Percentiles rank a stretch among this genome's conserved stretches.
Conservation (phyloP, 441 rosid genomes). For the Cnidoscolus chayamansa region DNA sequence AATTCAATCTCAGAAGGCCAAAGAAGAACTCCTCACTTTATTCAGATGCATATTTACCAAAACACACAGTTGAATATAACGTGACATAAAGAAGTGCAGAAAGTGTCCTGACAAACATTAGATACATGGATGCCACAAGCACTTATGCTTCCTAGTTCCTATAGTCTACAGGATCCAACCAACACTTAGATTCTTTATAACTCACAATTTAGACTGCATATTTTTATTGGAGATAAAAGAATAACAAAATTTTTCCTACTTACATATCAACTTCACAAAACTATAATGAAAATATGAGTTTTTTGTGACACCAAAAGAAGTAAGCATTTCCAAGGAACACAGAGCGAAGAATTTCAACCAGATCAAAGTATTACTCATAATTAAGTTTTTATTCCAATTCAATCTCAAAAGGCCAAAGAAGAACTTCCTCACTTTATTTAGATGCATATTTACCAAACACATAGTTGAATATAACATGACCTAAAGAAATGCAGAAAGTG, state of each 20-base stretch:
- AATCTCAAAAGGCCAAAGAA: background rate
- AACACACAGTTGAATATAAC: background rate
- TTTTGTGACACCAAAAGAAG: background rate
- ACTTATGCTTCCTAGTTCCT: too few species aligned
- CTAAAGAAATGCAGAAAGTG: too few species aligned
- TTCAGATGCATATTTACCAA: background rate
- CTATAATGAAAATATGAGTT: background rate
- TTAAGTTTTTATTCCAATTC: background rate
- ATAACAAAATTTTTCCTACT: background rate
- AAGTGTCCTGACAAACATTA: too few species aligned
- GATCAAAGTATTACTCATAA: background rate
- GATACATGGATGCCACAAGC: too few species aligned
- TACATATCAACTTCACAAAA: background rate
- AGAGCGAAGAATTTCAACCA: background rate
- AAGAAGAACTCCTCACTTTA: background rate
- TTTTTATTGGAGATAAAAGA: too few species aligned
- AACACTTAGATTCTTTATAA: too few species aligned
- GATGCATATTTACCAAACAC: background rate
- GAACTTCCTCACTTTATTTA: conserved; percentile 2
- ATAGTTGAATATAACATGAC: background rate
- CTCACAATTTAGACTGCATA: too few species aligned
- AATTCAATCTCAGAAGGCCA: background rate
- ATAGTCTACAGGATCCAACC: too few species aligned
- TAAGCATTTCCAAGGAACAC: background rate
- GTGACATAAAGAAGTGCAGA: background rate